Percentiles rank a stretch among this genome's conserved stretches.
These are phyloP conservation scores for Boeremia exigua DNA, from an alignment of 2,329 filamentous ascomycete genomes.

Conservation along the genomic window DNA sequence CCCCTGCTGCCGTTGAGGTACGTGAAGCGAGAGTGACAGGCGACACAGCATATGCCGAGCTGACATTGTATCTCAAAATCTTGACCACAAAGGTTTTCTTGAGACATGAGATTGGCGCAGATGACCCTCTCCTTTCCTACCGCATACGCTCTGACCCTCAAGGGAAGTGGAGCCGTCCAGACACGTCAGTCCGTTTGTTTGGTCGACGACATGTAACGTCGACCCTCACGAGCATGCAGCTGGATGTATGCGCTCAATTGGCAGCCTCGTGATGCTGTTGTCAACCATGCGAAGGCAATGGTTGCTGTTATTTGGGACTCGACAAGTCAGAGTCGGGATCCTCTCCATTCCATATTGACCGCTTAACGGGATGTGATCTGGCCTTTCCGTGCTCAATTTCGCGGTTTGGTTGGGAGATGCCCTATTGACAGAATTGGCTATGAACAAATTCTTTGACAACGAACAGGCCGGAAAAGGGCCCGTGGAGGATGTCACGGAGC, in stretches of 20 bases:
- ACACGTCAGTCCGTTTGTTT: slow-evolving; percentile 16
- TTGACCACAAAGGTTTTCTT: slow-evolving; percentile 17
- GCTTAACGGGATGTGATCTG: slow-evolving; percentile 2
- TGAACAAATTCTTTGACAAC: no score
- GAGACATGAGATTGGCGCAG: slow-evolving; percentile 22
- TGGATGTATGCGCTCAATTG: slow-evolving; percentile 1
- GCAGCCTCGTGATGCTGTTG: slow-evolving; percentile 3
- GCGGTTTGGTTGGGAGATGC: slow-evolving; percentile 9
- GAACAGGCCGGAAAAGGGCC: no score
- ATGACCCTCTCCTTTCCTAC: slow-evolving; percentile 24
- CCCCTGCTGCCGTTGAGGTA: slow-evolving; percentile 37
- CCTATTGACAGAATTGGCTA: not conserved
- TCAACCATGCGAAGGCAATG: not conserved
- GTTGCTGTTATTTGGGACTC: slow-evolving; percentile 1
- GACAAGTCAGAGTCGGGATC: not conserved
- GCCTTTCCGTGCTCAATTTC: slow-evolving; percentile 11
- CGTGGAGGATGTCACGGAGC: no score
- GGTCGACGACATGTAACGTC: slow-evolving; percentile 18
- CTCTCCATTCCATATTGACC: not conserved
- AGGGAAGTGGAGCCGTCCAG: slow-evolving; percentile 19
- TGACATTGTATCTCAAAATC: slow-evolving; percentile 28
- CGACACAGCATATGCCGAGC: slow-evolving; percentile 32
- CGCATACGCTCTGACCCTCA: slow-evolving; percentile 16
- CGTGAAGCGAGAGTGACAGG: slow-evolving; percentile 39
- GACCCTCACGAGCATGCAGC: slow-evolving; percentile 6